Percentiles rank a stretch among this genome's conserved stretches.
Evolutionary conservation across 2,329 filamentous ascomycete genomes (phyloP).

Genomic region (Aurifilum marmelostoma): DNA sequence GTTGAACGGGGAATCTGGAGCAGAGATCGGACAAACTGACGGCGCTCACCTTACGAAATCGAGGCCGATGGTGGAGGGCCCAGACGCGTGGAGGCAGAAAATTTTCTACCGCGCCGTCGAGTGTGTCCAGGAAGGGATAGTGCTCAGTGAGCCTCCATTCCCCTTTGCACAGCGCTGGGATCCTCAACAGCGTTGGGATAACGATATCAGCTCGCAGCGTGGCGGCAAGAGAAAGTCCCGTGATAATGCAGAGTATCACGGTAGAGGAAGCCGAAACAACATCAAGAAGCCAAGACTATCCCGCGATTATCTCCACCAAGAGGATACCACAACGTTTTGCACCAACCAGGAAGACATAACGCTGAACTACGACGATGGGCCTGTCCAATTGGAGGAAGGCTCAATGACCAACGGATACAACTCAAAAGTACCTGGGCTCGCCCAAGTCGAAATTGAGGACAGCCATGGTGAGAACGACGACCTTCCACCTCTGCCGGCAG

Average conservation of each 20-base stretch:
- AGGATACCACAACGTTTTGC: not conserved
- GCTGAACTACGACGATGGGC: slow-evolving; percentile 47
- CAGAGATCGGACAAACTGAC: slow-evolving; percentile 19
- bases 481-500: slow-evolving; percentile 63
- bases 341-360: slow-evolving; percentile 34
- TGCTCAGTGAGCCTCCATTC: slow-evolving; percentile 78
- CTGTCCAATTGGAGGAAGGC: slow-evolving; percentile 35
- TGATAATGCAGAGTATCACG: slow-evolving; percentile 46
- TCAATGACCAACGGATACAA: slow-evolving; percentile 32
- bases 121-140: slow-evolving; percentile 71
- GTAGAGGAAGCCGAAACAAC: slow-evolving; percentile 34
- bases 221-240: slow-evolving; percentile 55
- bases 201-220: slow-evolving; percentile 32
- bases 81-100: slow-evolving; percentile 72
- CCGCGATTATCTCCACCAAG: slow-evolving; percentile 17
- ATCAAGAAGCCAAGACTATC: slow-evolving; percentile 56
- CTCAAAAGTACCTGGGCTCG: not conserved
- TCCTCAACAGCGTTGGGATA: slow-evolving; percentile 61
- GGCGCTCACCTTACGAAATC: not conserved
- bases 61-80: slow-evolving; percentile 47
- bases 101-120: slow-evolving; percentile 81
- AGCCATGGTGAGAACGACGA: slow-evolving; percentile 58
- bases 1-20: slow-evolving; percentile 2
- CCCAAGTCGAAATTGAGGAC: slow-evolving; percentile 14
- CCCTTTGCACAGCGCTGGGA: slow-evolving; percentile 93